A percentile compares a stretch with the other conserved stretches of the same genome.
These are phyloP conservation scores for Ceratobasidium sp. DNA, from an alignment of 1,284 basidiomycete genomes.

Conservation along the genomic window DNA sequence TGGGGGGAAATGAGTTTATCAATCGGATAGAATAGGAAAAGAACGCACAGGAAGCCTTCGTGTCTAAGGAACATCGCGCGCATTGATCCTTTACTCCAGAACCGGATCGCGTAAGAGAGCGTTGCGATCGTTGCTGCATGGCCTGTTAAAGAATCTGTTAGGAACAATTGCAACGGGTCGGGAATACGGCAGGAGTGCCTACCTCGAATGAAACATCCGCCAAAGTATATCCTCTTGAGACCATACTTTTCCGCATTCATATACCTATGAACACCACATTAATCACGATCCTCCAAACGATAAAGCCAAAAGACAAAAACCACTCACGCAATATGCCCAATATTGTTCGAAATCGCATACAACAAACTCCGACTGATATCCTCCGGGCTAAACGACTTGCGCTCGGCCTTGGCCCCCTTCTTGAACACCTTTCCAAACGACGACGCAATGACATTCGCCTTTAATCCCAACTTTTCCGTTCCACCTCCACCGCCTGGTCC, in stretches of 20 bases:
- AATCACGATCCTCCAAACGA: neutral
- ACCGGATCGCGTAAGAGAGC: constrained; percentile 97
- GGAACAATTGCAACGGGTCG: neutral
- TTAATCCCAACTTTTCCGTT: constrained; percentile 93
- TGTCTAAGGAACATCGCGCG: constrained; percentile 96
- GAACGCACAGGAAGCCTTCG: constrained; percentile 94
- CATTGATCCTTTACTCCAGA: constrained; percentile 99
- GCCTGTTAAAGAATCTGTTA: constrained; percentile 64
- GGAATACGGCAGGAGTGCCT: constrained; percentile 21
- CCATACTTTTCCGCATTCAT: constrained; percentile 99
- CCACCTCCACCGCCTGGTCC: constrained; percentile 66
- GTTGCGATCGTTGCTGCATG: constrained; percentile 98
- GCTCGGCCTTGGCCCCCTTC: constrained; percentile 67
- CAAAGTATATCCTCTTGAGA: constrained; percentile 97
- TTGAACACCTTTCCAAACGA: constrained; percentile 99
- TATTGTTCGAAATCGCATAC: constrained; percentile 98
- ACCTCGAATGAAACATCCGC: constrained; percentile 99
- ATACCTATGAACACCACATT: constrained; percentile 69
- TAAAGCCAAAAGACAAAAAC: neutral
- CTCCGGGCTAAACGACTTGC: constrained; percentile 85
- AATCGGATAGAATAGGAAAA: neutral
- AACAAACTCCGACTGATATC: constrained; percentile 95
- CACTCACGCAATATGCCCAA: constrained; percentile 98
- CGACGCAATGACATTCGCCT: constrained; percentile 97
- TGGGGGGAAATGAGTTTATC: constrained; percentile 3